Evolutionary conservation across 257 asterid species (phyloP).

Genomic region (Osmanthus fragrans): DNA sequence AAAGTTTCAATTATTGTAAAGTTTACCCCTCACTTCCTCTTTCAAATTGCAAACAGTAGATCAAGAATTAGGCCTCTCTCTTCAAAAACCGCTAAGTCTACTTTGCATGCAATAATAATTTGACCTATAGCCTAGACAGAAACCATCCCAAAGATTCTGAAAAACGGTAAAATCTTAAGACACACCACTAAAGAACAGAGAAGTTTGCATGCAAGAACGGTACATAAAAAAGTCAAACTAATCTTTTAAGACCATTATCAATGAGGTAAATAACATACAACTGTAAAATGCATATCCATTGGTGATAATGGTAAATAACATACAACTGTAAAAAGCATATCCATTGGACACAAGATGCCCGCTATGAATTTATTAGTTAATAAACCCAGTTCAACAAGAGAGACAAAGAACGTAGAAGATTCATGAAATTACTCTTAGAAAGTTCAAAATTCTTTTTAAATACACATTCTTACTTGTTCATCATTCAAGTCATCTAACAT

Average conservation of each 20-base stretch:
- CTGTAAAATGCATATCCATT: background rate
- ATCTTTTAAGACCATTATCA: background rate
- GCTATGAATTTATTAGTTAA: background rate
- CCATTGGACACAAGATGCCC: background rate
- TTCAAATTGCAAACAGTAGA: background rate
- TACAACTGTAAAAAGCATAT: background rate
- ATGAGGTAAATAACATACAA: background rate
- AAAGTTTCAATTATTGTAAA: background rate
- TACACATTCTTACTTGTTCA: conserved; percentile 63
- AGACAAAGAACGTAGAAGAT: background rate
- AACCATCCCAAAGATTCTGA: background rate
- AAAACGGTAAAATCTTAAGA: background rate
- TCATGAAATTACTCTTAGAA: background rate
- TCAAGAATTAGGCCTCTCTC: background rate
- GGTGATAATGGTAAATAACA: background rate
- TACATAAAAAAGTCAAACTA: background rate
- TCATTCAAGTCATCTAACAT: conserved; percentile 59
- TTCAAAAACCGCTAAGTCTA: background rate
- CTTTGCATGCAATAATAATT: background rate
- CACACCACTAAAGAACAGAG: background rate
- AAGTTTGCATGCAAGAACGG: background rate
- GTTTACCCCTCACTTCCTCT: background rate
- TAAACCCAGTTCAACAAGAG: background rate
- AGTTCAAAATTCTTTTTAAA: background rate
- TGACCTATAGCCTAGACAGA: background rate